These are phyloP conservation scores for Suhomyces kilbournensis DNA, from an alignment of 805 yeast species.

Conservation along the genomic window DNA sequence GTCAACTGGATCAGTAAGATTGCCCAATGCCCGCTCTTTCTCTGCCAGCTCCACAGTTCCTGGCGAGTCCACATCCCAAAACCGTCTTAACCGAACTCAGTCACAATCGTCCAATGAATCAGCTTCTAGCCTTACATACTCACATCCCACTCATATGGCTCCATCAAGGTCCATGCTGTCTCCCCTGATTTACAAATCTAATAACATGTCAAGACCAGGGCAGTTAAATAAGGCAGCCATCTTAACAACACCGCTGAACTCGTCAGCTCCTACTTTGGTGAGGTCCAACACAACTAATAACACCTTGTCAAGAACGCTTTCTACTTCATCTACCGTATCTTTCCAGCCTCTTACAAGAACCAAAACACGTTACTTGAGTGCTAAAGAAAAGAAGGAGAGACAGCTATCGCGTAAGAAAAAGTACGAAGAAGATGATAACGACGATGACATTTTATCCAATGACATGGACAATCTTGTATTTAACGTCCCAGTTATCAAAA, in stretches of 20 bases:
- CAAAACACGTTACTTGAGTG: constrained; percentile 32
- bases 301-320: background rate
- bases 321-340: constrained; percentile 9
- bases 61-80: background rate
- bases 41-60: background rate
- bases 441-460: constrained; percentile 36
- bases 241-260: background rate
- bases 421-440: constrained; percentile 41
- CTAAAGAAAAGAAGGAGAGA: constrained; percentile 38
- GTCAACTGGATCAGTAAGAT: background rate
- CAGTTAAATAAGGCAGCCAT: background rate
- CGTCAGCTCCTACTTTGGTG: background rate
- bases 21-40: background rate
- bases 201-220: background rate
- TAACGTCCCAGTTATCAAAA: constrained; percentile 42
- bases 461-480: constrained; percentile 38
- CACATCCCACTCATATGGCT: background rate
- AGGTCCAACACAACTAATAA: background rate
- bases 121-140: background rate
- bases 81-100: background rate
- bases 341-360: constrained; percentile 18
- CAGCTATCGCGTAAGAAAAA: constrained; percentile 34
- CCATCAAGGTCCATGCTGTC: background rate
- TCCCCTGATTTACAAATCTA: constrained; percentile 3
- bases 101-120: constrained; percentile 2